These are phyloP conservation scores for Epichloe elymi DNA, from an alignment of 2,329 filamentous ascomycete genomes.

Conservation along the genomic window DNA sequence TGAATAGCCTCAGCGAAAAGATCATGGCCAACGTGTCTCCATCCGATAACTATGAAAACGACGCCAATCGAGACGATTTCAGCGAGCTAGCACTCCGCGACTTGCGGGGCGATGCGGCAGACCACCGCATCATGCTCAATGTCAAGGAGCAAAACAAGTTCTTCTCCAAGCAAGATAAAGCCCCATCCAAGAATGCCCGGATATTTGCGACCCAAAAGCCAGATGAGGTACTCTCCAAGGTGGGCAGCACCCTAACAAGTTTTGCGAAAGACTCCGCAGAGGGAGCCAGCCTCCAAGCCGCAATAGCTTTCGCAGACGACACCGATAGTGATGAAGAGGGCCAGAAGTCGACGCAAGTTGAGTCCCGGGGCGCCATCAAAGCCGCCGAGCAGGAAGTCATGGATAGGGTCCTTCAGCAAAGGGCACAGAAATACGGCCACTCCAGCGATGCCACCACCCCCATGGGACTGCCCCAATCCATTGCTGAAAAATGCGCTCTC, in stretches of 20 bases:
- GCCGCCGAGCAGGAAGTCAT: constrained; percentile 55
- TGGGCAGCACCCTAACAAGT: constrained; percentile 48
- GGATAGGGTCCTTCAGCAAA: constrained; percentile 48
- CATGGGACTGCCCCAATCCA: constrained; percentile 40
- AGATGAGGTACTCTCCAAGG: constrained; percentile 47
- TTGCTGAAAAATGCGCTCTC: constrained; percentile 45
- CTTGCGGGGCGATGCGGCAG: constrained; percentile 58
- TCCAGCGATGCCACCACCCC: constrained; percentile 32
- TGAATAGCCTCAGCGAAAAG: constrained; percentile 87
- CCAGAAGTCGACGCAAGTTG: constrained; percentile 44
- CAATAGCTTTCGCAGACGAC: constrained; percentile 57
- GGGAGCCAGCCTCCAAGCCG: constrained; percentile 46
- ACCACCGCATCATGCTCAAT: constrained; percentile 70
- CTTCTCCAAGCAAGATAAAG: constrained; percentile 50
- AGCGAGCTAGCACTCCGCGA: constrained; percentile 67
- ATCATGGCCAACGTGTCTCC: constrained; percentile 81
- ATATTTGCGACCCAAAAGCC: constrained; percentile 60
- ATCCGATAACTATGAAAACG: constrained; percentile 54
- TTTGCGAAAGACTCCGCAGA: constrained; percentile 34
- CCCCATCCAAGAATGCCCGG: constrained; percentile 28
- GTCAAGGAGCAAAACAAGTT: constrained; percentile 80
- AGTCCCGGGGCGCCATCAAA: constrained; percentile 53
- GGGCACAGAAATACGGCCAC: constrained; percentile 43
- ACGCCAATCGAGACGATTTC: constrained; percentile 58
- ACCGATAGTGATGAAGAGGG: constrained; percentile 53